These are phyloP conservation scores for Ascobolus immersus DNA, from an alignment of 495 filamentous ascomycete species.

Conservation along the genomic window DNA sequence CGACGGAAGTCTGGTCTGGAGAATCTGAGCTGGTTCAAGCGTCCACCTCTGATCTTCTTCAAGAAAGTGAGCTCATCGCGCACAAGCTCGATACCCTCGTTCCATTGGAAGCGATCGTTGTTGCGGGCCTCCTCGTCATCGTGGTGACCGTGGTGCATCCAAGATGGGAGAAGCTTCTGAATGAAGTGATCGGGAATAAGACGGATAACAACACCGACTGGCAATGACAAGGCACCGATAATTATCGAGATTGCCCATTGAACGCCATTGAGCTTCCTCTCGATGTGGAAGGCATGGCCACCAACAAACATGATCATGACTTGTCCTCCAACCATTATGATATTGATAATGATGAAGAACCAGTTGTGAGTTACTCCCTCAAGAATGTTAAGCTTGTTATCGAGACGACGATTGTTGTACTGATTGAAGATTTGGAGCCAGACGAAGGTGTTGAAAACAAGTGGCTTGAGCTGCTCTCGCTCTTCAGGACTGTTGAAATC, in stretches of 20 bases:
- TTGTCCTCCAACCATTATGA: conserved; percentile 64
- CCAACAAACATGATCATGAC: conserved; percentile 56
- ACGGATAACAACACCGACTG: conserved; percentile 45
- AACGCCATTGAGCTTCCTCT: conserved; percentile 26
- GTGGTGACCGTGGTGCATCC: conserved; percentile 22
- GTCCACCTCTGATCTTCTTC: conserved; percentile 74
- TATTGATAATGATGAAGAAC: conserved; percentile 62
- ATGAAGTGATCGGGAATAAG: conserved; percentile 46
- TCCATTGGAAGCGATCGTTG: conserved; percentile 37
- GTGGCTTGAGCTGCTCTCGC: conserved; percentile 29
- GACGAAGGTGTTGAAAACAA: conserved; percentile 78
- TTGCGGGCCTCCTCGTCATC: conserved; percentile 29
- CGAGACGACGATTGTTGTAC: conserved; percentile 60
- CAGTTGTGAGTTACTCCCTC: conserved; percentile 54
- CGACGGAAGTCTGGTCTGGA: neutral
- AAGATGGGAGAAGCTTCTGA: conserved; percentile 27
- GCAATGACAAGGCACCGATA: conserved; percentile 42
- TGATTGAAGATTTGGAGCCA: conserved; percentile 94
- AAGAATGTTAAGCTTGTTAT: conserved; percentile 77
- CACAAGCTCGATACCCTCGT: conserved; percentile 37
- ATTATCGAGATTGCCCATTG: conserved; percentile 57
- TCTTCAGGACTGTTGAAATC: conserved; percentile 21
- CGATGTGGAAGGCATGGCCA: conserved; percentile 41
- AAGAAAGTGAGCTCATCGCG: conserved; percentile 63
- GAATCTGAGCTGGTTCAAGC: conserved; percentile 65